Evolutionary conservation across 2,329 filamentous ascomycete species (phyloP).

Genomic region (Penicillium hordei): DNA sequence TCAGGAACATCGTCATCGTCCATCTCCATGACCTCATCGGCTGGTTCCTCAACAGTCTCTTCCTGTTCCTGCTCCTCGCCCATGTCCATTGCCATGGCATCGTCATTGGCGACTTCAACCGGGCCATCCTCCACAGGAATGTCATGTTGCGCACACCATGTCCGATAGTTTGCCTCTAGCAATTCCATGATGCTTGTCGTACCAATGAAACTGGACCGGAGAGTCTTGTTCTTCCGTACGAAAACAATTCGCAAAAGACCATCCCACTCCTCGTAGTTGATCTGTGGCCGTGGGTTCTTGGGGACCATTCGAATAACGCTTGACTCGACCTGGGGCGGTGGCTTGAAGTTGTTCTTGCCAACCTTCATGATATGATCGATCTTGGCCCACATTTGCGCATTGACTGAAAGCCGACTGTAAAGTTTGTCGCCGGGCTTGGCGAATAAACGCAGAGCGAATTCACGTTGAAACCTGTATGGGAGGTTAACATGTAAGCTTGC

Average conservation of each 20-base stretch:
- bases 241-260: constrained; percentile 81
- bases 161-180: constrained; percentile 83
- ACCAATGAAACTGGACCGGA: constrained; percentile 77
- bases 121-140: constrained; percentile 71
- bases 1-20: constrained; percentile 68
- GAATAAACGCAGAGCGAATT: constrained; percentile 87
- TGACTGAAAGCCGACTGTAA: constrained; percentile 87
- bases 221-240: constrained; percentile 84
- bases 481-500: constrained; percentile 6
- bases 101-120: constrained; percentile 32
- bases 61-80: constrained; percentile 30
- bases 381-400: constrained; percentile 87
- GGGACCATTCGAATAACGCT: constrained; percentile 88
- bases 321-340: constrained; percentile 87
- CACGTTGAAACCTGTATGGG: constrained; percentile 61
- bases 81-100: constrained; percentile 41
- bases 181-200: constrained; percentile 78
- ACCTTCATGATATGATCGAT: constrained; percentile 81
- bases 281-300: constrained; percentile 79
- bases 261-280: constrained; percentile 94
- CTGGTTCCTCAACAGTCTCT: constrained; percentile 43
- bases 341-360: constrained; percentile 93
- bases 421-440: constrained; percentile 84
- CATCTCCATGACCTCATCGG: constrained; percentile 53
- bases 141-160: constrained; percentile 85